Evolutionary conservation across 768 basidiomycete species (phyloP), one percentile per base, ranked within the genome.

Genomic region (Gymnopilus junonius): DNA sequence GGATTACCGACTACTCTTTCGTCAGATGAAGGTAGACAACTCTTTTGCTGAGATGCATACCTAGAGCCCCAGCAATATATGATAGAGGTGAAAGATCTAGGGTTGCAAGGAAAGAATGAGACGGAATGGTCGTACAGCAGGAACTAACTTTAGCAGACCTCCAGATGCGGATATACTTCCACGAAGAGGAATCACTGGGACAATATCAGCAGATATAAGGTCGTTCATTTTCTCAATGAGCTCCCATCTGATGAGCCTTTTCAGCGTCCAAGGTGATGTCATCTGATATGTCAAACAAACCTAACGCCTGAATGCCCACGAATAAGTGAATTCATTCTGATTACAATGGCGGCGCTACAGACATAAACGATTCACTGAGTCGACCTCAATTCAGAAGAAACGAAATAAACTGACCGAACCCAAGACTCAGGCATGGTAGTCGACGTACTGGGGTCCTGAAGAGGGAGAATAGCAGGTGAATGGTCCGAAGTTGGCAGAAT

Each of bases 381-480:
- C 17, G 29, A 58, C 8, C n/a, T 21, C 1, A 45, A 17, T 15
- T 17, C 6, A 20, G 23, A 12, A 73, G 69, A 17, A 58, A 65
- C 20, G 69, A n/a, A 31, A 48, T 20, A 14, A 12, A 61, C 61
- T 55, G 65, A 81, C 80, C 93, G 86, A 48, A 94, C 93, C 91
- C 94, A 95, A 3, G 93, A 79, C 65, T 92, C 89, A 2, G 94
- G 94, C 92, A 95, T 94, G 55, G 80, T 85, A 32, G 86, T 86
- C 11, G 89, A 85, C 37, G 84, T 78, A 11, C 80, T 78, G 0
- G 89, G 89, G 67, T 94, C 91, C 17, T 85, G 80, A 27, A 94
- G 82, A 10, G 93, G 89, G 4, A 93, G 78, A 17, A 78, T 77
- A 48, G 80, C 68, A 6, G 79, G 80, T 6, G 79, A 70, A 4